Base-by-base conservation (phyloP, 495 filamentous ascomycete genomes). In the Aspergillus carlsbadensis region DNA sequence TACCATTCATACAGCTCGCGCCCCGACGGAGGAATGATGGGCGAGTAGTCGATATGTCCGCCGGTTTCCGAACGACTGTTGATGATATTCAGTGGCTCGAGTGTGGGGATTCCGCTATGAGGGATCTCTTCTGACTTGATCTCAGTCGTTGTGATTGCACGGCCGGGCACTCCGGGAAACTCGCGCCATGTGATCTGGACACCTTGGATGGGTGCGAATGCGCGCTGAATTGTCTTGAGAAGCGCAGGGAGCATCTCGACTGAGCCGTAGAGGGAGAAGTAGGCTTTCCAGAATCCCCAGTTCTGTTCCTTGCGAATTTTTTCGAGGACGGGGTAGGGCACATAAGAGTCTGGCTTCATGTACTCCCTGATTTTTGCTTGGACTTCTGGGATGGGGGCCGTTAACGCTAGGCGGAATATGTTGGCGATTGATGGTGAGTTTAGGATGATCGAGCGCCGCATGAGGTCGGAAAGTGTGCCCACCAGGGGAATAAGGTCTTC, bases 111-210 rank as follows among this genome's bases (percentile, higher is more conserved):
- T 6, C 56, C 48, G 6, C 56, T 53, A 29, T 58, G 56, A 0
- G 56, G 56, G 44, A 58, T 58, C 17, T 53, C 40, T 26, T 58
- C 56, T 20, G 26, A 13, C 11, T 44, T 22, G n/a, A 50, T 50
- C 26, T 50, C 24, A 5, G 47, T 1, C 6, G 47, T 17, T 0
- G 47, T 50, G 26, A 50, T 50, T 5, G 31, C 18, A 3, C 17
- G 47, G 1, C 47, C 47, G 14, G 47, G 47, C 10, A 26, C 14
- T 0, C 47, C 47, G 47, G 47, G 26, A 17, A 50, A 50, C 11
- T 36, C 26, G 46, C 46, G 46, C 24, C 24, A 34, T 2, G 11
- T 36, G 29, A 50, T 35, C 29, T 35, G 29, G 10, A 50, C 47
- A 26, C 29, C 47, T 13, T 7, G 26, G 47, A 50, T 50, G 14